Evolutionary conservation across 176 grass and related monocot species (phyloP), one percentile per base, ranked within the genome.

Genomic region (Triticum urartu): DNA sequence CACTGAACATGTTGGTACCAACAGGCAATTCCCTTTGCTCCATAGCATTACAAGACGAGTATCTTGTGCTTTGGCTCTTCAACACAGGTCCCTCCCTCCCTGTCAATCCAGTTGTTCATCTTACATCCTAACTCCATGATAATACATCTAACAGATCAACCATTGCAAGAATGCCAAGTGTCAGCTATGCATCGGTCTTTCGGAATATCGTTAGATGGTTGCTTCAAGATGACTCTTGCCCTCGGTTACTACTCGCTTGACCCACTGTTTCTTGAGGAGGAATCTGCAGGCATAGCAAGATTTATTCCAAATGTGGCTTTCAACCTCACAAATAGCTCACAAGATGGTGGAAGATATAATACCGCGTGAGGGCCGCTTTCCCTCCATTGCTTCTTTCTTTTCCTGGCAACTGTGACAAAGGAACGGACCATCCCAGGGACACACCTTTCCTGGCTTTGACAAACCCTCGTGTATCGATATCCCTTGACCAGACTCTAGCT

Each of bases 361-460:
- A 96, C 94, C 97, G 83, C 87, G 85, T 40, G 91, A 91, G 24
- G 75, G 82, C 36, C 58, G 90, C 28, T 96, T 99, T 15, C 97
- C 97, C 75, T 99, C 97, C 97, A 99, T 99, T 62, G 94, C 94
- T 85, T 93, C 94, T 86, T 92, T 95, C 79, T 99, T 99, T 70
- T 90, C 87, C 85, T 99, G 97, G 80, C 97, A 99, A 83, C 87
- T 85, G 2, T 39, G 63, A 52, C 97, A 99, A 89, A 99, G 94
- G 64, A 99, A 99, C 14, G 97, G 97, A n/a, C 97, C 97, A 81
- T 97, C 94, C 97, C 97, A 97, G 24, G 90, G 90, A 11, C 56
- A 79, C 36, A 81, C 34, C 67, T 89, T 95, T 78, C 85, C 92
- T 54, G 75, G 73, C 25, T 89, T 86, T 58, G 94, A 88, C 20